Base-by-base conservation (phyloP, 2,329 filamentous ascomycete genomes). In the Dothiorella sarmentorum region DNA sequence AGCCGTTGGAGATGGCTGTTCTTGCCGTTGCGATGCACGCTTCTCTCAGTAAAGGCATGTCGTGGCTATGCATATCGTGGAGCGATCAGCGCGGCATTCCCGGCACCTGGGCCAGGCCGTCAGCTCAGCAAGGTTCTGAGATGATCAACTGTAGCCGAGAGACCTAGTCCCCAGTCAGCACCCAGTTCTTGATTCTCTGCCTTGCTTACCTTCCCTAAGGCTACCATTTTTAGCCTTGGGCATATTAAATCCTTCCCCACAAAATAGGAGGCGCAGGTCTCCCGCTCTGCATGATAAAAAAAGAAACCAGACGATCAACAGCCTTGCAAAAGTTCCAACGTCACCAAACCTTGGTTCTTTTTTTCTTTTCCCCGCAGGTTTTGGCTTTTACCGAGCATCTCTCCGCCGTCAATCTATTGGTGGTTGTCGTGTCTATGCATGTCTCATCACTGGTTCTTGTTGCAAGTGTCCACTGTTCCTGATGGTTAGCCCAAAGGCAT, bases 71-170 rank as follows among this genome's bases (percentile, higher is more conserved):
- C 49, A 38, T 9, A 45, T 52, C 33, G 17, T n/a, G 49, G 47
- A 29, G 29, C 33, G 49, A 53, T 53, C 49, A 40, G 49, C 49
- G 49, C 49, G 49, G 33, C 22, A 29, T 53, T 53, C 49, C 49
- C 33, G 49, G 49, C 47, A 24, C 18, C 24, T 37, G 31, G 47
- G 15, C 44, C 47, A 51, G 22, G 9, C 47, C 31, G 47, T 51
- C 17, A 15, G 33, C 49, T 51, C 17, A 15, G 33, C 49, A 38
- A 38, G 49, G 49, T 18, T 53, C 18, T 18, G 18, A 17, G 11
- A 27, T 10, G 33, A 53, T 40, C 49, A 53, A 29, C 49, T 53
- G 33, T 17, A 53, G 49, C 49, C 49, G 49, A 53, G 31, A 51
- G n/a, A n/a, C 22, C 49, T 53, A 40, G 9, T 9, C 22, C 49